phyloP scores from a whole-genome alignment of 2,329 filamentous ascomycete genomes.

The Aspergillus fischeri region DNA sequence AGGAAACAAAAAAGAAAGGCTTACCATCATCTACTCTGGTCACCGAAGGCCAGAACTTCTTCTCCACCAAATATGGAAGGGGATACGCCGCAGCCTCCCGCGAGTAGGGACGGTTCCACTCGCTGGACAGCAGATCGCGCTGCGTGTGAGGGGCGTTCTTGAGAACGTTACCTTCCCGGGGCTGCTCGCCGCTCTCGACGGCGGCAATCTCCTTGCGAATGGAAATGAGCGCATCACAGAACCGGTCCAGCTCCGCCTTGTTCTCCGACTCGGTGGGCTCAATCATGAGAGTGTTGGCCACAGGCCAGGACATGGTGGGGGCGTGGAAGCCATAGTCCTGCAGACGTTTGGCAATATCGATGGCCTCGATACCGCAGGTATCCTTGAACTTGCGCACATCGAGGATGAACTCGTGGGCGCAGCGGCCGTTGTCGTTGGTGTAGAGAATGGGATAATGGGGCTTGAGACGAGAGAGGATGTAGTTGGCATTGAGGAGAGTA shows the following conservation, averaged over 20 bases:
- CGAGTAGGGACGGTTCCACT: constrained; percentile 80
- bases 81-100: constrained; percentile 85
- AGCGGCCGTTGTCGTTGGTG: constrained; percentile 81
- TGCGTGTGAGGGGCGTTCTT: constrained; percentile 87
- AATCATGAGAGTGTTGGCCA: constrained; percentile 94
- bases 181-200: constrained; percentile 73
- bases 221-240: constrained; percentile 81
- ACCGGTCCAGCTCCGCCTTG: constrained; percentile 88
- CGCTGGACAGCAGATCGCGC: constrained; percentile 68
- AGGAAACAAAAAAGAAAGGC: constrained; percentile 30
- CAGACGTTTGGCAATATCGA: constrained; percentile 92
- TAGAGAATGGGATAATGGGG: constrained; percentile 89
- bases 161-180: constrained; percentile 73
- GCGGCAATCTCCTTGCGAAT: constrained; percentile 82
- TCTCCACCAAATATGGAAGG: constrained; percentile 74
- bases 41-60: constrained; percentile 96
- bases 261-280: constrained; percentile 93
- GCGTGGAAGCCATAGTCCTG: constrained; percentile 98
- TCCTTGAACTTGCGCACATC: constrained; percentile 83
- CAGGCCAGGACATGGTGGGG: constrained; percentile 95
- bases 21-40: constrained; percentile 82
- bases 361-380: constrained; percentile 77
- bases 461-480: constrained; percentile 82
- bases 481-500: constrained; percentile 94
- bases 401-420: constrained; percentile 96